Conservation (phyloP, 169 alveolate genomes). For the Eimeria mitis region DNA sequence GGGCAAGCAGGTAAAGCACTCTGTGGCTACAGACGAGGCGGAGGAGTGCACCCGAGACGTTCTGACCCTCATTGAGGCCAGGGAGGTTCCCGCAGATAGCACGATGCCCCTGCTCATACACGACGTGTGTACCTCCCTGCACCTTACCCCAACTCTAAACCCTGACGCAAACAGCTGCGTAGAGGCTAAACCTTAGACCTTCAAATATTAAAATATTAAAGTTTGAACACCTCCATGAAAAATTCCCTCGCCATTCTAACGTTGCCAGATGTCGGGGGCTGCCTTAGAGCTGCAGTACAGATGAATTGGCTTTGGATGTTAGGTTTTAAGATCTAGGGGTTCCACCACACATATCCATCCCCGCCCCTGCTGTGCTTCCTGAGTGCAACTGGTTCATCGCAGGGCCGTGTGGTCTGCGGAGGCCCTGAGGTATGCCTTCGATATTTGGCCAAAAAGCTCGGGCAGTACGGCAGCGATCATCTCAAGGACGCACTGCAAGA, state of each 20-base stretch:
- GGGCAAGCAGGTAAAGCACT: slow-evolving; percentile 64
- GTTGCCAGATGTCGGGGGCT: neutral
- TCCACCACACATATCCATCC: neutral
- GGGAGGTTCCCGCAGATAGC: slow-evolving; percentile 66
- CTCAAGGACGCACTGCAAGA: slow-evolving; percentile 56
- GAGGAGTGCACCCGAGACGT: slow-evolving; percentile 64
- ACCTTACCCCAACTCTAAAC: neutral
- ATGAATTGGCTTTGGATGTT: neutral
- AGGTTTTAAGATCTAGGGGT: neutral
- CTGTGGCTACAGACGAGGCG: slow-evolving; percentile 63
- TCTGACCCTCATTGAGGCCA: slow-evolving; percentile 50
- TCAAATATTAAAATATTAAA: neutral
- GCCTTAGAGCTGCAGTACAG: neutral
- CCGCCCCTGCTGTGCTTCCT: neutral
- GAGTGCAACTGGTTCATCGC: neutral
- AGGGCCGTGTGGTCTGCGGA: slow-evolving; percentile 59
- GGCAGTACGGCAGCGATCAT: slow-evolving; percentile 47
- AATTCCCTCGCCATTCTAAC: neutral
- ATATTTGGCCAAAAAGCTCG: slow-evolving; percentile 52
- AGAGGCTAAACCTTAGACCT: neutral
- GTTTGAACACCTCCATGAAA: neutral
- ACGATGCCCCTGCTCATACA: slow-evolving; percentile 62
- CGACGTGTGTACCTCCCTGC: slow-evolving; percentile 25
- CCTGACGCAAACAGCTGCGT: neutral
- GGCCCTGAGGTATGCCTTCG: slow-evolving; percentile 68